These are phyloP conservation scores for Pleurotus pulmonarius DNA, from an alignment of 768 basidiomycete genomes.

Conservation along the genomic window DNA sequence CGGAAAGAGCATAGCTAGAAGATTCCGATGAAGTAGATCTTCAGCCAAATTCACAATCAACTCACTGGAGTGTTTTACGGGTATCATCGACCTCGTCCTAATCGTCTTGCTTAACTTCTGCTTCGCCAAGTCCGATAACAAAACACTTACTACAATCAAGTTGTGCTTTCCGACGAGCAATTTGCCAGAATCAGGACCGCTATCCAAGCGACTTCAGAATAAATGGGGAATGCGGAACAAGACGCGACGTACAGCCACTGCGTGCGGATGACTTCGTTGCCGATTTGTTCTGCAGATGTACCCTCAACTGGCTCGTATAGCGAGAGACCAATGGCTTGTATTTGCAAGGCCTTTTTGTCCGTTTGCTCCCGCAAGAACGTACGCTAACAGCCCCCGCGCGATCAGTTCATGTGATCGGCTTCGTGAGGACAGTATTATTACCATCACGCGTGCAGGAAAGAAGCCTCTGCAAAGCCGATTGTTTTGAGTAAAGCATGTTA, in stretches of 20 bases:
- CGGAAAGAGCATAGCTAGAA: slow-evolving; percentile 80
- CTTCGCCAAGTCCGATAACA: not conserved
- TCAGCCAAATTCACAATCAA: not conserved
- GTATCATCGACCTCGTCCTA: slow-evolving; percentile 90
- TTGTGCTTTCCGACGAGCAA: slow-evolving; percentile 75
- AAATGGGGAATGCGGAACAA: not conserved
- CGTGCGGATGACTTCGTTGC: slow-evolving; percentile 84
- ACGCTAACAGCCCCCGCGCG: slow-evolving; percentile 41
- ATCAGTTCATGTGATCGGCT: slow-evolving; percentile 7
- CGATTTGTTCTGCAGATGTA: slow-evolving; percentile 67
- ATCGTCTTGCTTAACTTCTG: not conserved
- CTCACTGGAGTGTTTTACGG: slow-evolving; percentile 83
- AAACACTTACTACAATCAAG: slow-evolving; percentile 70
- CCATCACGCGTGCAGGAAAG: slow-evolving; percentile 92
- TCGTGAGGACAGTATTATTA: slow-evolving; percentile 18
- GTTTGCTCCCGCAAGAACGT: slow-evolving; percentile 78
- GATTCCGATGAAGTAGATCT: not conserved
- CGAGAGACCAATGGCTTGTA: slow-evolving; percentile 94
- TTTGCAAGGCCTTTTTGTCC: slow-evolving; percentile 77
- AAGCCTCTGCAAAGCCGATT: slow-evolving; percentile 61
- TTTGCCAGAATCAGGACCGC: slow-evolving; percentile 63
- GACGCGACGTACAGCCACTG: slow-evolving; percentile 82
- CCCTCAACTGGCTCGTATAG: slow-evolving; percentile 89
- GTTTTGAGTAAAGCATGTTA: not conserved
- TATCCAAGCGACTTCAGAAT: slow-evolving; percentile 19